Evolutionary conservation across 768 basidiomycete species (phyloP), one percentile per base, ranked within the genome.

Genomic region (Amanita muscaria): DNA sequence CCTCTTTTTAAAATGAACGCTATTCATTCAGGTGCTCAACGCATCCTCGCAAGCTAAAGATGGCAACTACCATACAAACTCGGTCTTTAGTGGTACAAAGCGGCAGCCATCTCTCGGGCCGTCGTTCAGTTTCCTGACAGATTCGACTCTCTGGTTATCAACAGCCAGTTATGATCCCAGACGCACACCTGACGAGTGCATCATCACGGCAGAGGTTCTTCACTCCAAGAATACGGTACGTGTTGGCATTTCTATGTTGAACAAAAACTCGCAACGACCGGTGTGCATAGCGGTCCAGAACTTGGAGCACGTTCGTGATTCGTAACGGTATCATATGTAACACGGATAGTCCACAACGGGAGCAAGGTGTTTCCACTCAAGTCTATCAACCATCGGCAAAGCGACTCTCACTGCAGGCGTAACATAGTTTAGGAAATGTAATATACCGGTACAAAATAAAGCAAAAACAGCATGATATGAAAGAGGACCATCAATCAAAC

Each of bases 111-210:
- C 83, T 1, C 66, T 89, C 11, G 87, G 86, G 0, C 79, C 85
- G 1, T 80, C 84, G 1, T 89, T 88, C 49, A 66, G 79, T 5
- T 83, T 76, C 58, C 61, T 86, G 58, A 74, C 78, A 2, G 87
- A 88, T 53, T 77, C 74, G 12, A 83, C 81, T 0, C 51, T 89
- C n/a, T 88, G 85, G 85, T 64, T 87, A 8, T 66, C 72, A 9
- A 35, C 3, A n/a, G 30, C 24, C 18, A 23, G 29, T 12, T 18
- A 25, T 14, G 24, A 3, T 23, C 22, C 18, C 12, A 18, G 36
- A 11, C 4, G 37, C 5, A 21, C 16, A 32, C 1, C 19, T 23
- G 37, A 18, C 18, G n/a, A 12, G 24, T 31, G n/a, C 19, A 38
- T 2, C 10, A 9, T 46, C n/a, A 46, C 36, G 16, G 27, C 22